Conservation (phyloP, 306 rosid species). For the Cyclanthera cordifolia region DNA sequence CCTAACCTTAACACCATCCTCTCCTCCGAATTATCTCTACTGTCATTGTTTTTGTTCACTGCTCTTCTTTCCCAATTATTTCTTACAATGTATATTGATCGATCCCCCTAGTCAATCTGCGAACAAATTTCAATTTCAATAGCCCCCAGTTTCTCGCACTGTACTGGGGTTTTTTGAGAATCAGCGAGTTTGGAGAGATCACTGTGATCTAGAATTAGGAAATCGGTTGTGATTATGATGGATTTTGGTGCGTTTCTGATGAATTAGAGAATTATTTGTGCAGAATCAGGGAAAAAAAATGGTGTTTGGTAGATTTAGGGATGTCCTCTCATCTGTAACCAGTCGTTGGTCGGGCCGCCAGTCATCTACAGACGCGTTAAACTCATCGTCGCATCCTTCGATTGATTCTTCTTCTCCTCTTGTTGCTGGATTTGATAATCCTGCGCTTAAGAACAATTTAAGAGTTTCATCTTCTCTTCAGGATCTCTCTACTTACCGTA, state of each 20-base stretch:
- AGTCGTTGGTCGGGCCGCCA: slow-evolving; percentile 27
- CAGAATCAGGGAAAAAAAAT: slow-evolving; percentile 19
- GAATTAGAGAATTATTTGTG: background rate
- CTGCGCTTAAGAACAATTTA: slow-evolving; percentile 29
- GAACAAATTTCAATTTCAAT: background rate
- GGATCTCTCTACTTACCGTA: slow-evolving; percentile 53
- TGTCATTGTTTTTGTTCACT: background rate
- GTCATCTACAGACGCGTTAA: slow-evolving; percentile 6
- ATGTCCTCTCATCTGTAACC: slow-evolving; percentile 25
- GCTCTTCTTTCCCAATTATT: background rate
- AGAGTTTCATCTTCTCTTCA: slow-evolving; percentile 73
- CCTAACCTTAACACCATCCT: background rate
- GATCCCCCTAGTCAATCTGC: background rate
- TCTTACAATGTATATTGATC: background rate
- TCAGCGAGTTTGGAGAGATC: background rate
- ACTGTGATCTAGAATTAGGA: background rate
- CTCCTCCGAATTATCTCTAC: background rate
- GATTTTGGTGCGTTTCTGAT: background rate
- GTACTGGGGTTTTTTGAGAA: background rate
- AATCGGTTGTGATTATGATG: background rate
- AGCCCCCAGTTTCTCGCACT: background rate
- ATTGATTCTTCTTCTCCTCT: slow-evolving; percentile 14
- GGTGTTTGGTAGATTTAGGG: slow-evolving; percentile 46
- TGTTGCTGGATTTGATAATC: slow-evolving; percentile 12
- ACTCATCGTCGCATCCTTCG: slow-evolving; percentile 12